Evolutionary conservation across 148 eudicot species (phyloP).

Genomic region (Dianthus caryophyllus): DNA sequence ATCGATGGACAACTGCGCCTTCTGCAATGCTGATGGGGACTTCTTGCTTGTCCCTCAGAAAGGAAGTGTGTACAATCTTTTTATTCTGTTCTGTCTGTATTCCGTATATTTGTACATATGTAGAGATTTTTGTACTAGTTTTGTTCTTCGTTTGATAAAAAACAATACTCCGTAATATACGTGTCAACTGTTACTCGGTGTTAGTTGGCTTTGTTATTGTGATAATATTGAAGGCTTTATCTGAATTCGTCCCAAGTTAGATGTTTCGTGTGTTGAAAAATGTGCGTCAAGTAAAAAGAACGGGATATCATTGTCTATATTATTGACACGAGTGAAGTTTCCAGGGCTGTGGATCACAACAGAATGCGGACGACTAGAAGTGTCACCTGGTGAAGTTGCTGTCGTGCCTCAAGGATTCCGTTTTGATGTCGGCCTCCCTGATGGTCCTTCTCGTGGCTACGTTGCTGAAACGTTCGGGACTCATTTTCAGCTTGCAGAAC

Average conservation of each 20-base stretch:
- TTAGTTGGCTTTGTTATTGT: no score
- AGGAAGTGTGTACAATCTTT: conserved; percentile 55
- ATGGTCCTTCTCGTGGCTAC: conserved; percentile 95
- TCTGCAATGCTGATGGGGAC: conserved; percentile 99
- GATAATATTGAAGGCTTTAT: no score
- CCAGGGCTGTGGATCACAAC: conserved; percentile 84
- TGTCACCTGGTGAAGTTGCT: conserved; percentile 81
- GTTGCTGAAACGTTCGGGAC: conserved; percentile 91
- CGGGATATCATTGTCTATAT: background rate
- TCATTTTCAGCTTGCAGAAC: conserved; percentile 94
- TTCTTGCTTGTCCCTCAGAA: conserved; percentile 91
- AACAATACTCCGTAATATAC: no score
- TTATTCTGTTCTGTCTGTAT: background rate
- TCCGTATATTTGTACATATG: background rate
- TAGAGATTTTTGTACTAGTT: no score
- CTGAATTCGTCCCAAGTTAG: no score
- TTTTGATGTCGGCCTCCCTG: conserved; percentile 66
- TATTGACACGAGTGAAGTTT: conserved; percentile 2
- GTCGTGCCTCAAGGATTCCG: conserved; percentile 92
- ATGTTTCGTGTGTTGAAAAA: background rate
- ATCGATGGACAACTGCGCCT: conserved; percentile 82
- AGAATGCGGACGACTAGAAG: conserved; percentile 87
- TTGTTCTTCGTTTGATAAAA: no score
- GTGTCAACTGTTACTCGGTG: no score
- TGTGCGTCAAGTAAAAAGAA: background rate